Conservation (phyloP, 225 moss, liverwort and hornwort species). For the Straminergon stramineum region DNA sequence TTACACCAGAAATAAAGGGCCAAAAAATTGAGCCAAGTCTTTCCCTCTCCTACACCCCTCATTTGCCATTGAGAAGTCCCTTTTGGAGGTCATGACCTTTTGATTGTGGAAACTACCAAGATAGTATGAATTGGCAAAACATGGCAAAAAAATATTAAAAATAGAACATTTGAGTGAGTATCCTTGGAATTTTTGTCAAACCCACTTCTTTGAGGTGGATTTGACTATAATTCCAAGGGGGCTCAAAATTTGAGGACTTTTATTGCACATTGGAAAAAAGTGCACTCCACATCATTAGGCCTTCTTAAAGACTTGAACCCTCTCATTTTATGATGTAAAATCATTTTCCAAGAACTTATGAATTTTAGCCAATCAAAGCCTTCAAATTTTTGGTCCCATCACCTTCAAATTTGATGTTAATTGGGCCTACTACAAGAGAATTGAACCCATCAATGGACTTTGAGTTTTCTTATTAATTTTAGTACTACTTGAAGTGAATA, state of each 20-base stretch:
- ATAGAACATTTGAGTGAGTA: fast-evolving
- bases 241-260: background rate
- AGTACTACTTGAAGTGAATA: too few species aligned
- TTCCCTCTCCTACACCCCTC: fast-evolving
- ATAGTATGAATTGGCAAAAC: background rate
- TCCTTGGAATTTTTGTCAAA: background rate
- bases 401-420: background rate
- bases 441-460: too few species aligned
- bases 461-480: too few species aligned
- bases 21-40: background rate
- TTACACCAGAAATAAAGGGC: background rate
- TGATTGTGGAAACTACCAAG: fast-evolving
- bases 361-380: background rate
- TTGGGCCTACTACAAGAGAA: too few species aligned
- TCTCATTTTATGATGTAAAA: background rate
- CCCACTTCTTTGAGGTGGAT: fast-evolving
- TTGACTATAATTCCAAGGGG: fast-evolving
- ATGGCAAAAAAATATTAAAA: background rate
- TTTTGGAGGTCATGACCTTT: background rate
- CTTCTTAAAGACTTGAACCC: fast-evolving
- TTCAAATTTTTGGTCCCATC: background rate
- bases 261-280: background rate
- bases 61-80: background rate
- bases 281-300: background rate
- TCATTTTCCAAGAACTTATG: background rate